phyloP scores from a whole-genome alignment of 2,329 filamentous ascomycete species.

The Metarhizium anisopliae region DNA sequence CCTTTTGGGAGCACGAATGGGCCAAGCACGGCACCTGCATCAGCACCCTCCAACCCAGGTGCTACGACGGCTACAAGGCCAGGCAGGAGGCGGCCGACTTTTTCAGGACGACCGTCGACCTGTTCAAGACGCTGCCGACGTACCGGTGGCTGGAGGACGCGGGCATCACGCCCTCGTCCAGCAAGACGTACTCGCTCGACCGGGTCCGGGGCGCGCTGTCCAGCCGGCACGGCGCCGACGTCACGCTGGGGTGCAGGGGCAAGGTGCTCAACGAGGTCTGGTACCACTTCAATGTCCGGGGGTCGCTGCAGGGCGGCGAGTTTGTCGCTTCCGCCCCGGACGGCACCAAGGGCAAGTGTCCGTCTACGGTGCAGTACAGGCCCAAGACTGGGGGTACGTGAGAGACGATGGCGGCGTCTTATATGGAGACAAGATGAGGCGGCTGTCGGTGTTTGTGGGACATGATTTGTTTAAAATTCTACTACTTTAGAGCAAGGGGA shows the following conservation, averaged over 20 bases:
- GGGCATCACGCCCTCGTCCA: constrained; percentile 45
- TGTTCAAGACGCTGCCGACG: constrained; percentile 62
- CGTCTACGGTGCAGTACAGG: constrained; percentile 55
- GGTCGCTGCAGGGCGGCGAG: constrained; percentile 48
- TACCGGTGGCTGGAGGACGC: constrained; percentile 53
- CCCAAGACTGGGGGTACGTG: constrained; percentile 5
- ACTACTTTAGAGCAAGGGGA: no score
- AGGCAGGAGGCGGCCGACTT: constrained; percentile 60
- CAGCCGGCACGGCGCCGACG: constrained; percentile 40
- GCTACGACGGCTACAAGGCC: constrained; percentile 52
- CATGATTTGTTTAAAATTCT: no score
- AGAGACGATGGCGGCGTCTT: background rate
- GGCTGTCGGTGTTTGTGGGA: no score
- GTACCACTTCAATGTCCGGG: constrained; percentile 54
- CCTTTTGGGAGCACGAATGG: constrained; percentile 70
- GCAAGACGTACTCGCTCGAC: constrained; percentile 47
- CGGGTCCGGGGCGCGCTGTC: constrained; percentile 51
- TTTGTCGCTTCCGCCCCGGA: constrained; percentile 49
- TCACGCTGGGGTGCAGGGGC: constrained; percentile 48
- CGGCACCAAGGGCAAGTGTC: constrained; percentile 53
- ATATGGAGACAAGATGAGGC: no score
- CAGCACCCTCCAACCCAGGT: constrained; percentile 56
- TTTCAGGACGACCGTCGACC: constrained; percentile 54
- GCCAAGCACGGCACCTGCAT: constrained; percentile 65
- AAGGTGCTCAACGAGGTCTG: constrained; percentile 44